Evolutionary conservation across 306 rosid species (phyloP), one percentile per base, ranked within the genome.

Genomic region (Phaseolus lunatus): DNA sequence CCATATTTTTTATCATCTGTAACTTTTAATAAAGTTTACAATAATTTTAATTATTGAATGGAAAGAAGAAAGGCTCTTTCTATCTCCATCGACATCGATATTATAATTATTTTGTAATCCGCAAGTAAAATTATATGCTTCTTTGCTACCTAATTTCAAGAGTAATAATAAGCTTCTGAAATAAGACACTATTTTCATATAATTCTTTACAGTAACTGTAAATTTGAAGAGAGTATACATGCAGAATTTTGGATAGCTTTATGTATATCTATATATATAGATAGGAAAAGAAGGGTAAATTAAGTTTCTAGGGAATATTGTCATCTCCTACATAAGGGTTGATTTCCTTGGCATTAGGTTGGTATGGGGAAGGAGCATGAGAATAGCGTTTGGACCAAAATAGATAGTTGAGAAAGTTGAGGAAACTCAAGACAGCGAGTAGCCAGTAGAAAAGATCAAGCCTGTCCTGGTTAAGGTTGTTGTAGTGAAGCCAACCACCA

Each of bases 361-460:
- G 69, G 58, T 24, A 16, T 11, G 27, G 67, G 20, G 70, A 15
- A 16, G 85, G 31, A 49, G 65, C 78, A 47, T 41, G 70, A 27
- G 89, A 81, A 67, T 84, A 94, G 90, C 95, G 90, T 41, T 44
- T 79, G 0, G 97, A 89, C 92, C 96, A 94, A 67, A 88, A 92
- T 49, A 94, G 85, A 87, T 88, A 94, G 88, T 82, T 90, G 82
- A 94, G 53, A 79, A 94, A 90, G 85, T 92, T 94, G 68, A 90
- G 88, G 81, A 90, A 88, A 82, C 98, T 92, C 3, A 94, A 84
- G 15, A 45, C 88, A 59, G 95, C 97, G 15, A 90, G 67, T 76
- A 91, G 35, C 93, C 92, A 93, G 67, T 93, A 93, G 91, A 93
- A 93, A 73, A 93, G 96, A 19, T 93, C 97, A 4, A 93, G 89